Evolutionary conservation across 2,329 filamentous ascomycete genomes (phyloP).

Genomic region (Beauveria sp.): DNA sequence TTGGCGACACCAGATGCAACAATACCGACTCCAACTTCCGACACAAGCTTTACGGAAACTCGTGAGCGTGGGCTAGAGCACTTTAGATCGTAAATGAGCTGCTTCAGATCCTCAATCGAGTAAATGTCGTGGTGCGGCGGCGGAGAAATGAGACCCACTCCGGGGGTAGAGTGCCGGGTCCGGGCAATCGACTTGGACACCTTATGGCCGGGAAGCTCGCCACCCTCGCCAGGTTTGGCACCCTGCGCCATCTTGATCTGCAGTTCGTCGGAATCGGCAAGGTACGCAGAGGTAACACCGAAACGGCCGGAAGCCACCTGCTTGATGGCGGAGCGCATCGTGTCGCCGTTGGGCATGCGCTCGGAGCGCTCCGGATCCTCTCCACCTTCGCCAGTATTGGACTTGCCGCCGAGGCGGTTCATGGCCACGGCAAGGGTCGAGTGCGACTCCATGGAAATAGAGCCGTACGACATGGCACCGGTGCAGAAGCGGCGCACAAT

Average conservation of each 20-base stretch:
- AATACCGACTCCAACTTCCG: conserved; percentile 94
- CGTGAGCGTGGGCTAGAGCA: conserved; percentile 88
- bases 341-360: conserved; percentile 83
- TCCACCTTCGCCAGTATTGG: conserved; percentile 95
- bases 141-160: conserved; percentile 91
- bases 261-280: conserved; percentile 89
- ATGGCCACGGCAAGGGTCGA: conserved; percentile 92
- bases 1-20: conserved; percentile 96
- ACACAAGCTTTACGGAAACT: conserved; percentile 95
- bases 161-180: conserved; percentile 91
- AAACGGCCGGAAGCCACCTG: conserved; percentile 95
- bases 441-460: conserved; percentile 97
- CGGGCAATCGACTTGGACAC: conserved; percentile 89
- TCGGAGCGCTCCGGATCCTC: conserved; percentile 89
- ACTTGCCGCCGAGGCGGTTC: conserved; percentile 94
- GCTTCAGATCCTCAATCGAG: conserved; percentile 96
- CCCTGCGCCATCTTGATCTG: conserved; percentile 99
- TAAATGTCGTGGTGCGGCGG: conserved; percentile 98
- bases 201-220: conserved; percentile 94
- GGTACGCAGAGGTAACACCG: conserved; percentile 89
- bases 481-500: conserved; percentile 96
- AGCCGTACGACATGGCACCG: conserved; percentile 97
- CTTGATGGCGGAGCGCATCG: conserved; percentile 96
- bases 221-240: conserved; percentile 94
- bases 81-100: conserved; percentile 95